A percentile compares a stretch with the other conserved stretches of the same genome.
phyloP scores from a whole-genome alignment of 2,329 filamentous ascomycete genomes.

The Pseudogymnoascus sp. region DNA sequence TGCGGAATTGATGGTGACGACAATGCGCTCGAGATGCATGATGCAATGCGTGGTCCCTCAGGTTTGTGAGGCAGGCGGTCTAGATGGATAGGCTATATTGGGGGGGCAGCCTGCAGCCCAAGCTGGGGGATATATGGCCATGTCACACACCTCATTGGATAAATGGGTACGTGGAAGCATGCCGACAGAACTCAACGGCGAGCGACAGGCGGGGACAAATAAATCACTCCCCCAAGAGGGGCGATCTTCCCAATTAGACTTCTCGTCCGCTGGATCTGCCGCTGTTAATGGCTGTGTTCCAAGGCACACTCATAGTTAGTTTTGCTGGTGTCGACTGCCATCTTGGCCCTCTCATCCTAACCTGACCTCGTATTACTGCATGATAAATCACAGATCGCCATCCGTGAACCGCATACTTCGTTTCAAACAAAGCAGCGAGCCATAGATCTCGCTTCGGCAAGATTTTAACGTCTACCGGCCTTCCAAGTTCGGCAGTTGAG shows the following conservation, averaged over 20 bases:
- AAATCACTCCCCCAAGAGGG: not conserved
- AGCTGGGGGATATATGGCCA: not conserved
- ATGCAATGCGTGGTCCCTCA: not conserved
- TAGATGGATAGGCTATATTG: not conserved
- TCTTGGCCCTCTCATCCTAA: not conserved
- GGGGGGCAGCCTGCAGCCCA: not conserved
- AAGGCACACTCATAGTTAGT: not conserved
- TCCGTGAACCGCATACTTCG: not conserved
- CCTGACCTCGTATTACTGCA: not conserved
- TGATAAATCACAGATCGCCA: not conserved
- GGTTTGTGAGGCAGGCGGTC: not conserved
- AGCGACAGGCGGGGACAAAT: not conserved
- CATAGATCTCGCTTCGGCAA: not conserved
- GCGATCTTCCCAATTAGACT: not conserved
- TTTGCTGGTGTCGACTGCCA: not conserved
- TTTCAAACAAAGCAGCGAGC: not conserved
- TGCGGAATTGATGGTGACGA: not conserved
- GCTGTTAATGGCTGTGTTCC: not conserved
- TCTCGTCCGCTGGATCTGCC: not conserved
- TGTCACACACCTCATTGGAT: not conserved
- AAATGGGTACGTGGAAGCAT: not conserved
- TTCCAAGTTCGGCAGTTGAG: slow-evolving; percentile 3
- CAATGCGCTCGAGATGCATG: not conserved
- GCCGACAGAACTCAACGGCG: not conserved
- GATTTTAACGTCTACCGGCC: not conserved